Evolutionary conservation across 1,284 basidiomycete genomes (phyloP), one percentile per base, ranked within the genome.

Genomic region (Moniliophthora roreri): DNA sequence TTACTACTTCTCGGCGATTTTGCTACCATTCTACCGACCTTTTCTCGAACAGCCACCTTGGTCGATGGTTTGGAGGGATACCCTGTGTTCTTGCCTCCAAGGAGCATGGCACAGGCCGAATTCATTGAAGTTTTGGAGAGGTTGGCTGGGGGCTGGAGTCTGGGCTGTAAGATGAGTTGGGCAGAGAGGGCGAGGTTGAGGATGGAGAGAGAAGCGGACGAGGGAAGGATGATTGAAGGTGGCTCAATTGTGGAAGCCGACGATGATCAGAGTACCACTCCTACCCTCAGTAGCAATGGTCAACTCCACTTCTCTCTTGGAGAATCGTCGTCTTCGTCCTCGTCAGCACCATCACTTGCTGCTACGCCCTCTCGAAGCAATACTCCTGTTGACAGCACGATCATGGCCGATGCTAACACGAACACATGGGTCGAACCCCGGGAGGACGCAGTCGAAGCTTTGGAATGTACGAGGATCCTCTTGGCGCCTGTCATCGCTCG

Each of bases 41-140:
- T 92, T 61, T 71, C 77, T 24, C 80, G 78, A 49, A 78, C 85
- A 0, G 83, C 87, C 0, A 69, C 77, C 5, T 69, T 90, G 28
- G 81, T 91, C 18, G 88, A 92, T 55, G 85, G 87, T 1, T 75
- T 93, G 32, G 91, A 92, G 64, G 90, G 88, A 0, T 92, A 90
- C 67, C 91, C 91, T 10, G 77, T 93, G 35, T 93, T 93, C 67
- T 72, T 91, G 0, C 87, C 89, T 5, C 88, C 91, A 9, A 76
- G 91, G 26, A 91, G 88, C 13, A 89, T 92, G 85, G 84, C 86
- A 0, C 90, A 93, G 62, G 89, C 89, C 9, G 90, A 93, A 68
- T 92, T 91, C 60, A 70, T 89, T 51, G 91, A 93, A 65, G 75
- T 89, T 8, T 73, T 92, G 51, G 89, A 92, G 61, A 79, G 90